Conservation (phyloP, 331 rosid genomes). For the Rosa hybrid region DNA sequence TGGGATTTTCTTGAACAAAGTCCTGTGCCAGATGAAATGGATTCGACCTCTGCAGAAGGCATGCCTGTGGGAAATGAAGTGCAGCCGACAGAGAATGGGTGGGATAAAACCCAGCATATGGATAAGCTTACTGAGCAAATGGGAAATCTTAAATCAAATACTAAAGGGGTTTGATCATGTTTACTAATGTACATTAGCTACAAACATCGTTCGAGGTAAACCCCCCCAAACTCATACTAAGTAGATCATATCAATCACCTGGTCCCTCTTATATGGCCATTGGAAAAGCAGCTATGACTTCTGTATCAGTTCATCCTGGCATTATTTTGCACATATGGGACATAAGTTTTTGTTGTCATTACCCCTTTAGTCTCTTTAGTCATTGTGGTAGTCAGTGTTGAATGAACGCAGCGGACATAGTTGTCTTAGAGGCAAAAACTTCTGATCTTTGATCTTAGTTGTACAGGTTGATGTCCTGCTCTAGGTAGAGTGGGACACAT, state of each 20-base stretch:
- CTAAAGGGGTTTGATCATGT: conserved; percentile 41
- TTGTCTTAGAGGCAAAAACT: background rate
- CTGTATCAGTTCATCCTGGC: conserved; percentile 22
- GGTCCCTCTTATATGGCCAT: conserved; percentile 15
- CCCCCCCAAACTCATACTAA: conserved; percentile 18
- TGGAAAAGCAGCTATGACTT: conserved; percentile 28
- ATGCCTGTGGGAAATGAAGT: conserved; percentile 43
- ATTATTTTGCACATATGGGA: conserved; percentile 33
- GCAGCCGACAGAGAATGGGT: conserved; percentile 60
- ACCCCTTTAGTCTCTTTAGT: background rate
- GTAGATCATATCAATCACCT: conserved; percentile 22
- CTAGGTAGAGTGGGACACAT: background rate
- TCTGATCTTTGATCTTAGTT: background rate
- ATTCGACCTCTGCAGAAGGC: conserved; percentile 42
- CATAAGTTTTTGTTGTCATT: conserved; percentile 18
- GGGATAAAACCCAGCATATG: conserved; percentile 65
- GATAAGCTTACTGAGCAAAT: conserved; percentile 81
- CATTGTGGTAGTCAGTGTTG: background rate
- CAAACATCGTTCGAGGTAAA: conserved; percentile 35
- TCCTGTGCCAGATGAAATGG: conserved; percentile 55
- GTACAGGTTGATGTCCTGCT: conserved; percentile 21
- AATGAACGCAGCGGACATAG: background rate
- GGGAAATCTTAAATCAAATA: conserved; percentile 79
- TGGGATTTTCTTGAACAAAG: conserved; percentile 66
- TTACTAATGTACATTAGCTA: conserved; percentile 46